Evolutionary conservation across 2,329 filamentous ascomycete genomes (phyloP), one percentile per base, ranked within the genome.

Genomic region (Fusarium sp.): DNA sequence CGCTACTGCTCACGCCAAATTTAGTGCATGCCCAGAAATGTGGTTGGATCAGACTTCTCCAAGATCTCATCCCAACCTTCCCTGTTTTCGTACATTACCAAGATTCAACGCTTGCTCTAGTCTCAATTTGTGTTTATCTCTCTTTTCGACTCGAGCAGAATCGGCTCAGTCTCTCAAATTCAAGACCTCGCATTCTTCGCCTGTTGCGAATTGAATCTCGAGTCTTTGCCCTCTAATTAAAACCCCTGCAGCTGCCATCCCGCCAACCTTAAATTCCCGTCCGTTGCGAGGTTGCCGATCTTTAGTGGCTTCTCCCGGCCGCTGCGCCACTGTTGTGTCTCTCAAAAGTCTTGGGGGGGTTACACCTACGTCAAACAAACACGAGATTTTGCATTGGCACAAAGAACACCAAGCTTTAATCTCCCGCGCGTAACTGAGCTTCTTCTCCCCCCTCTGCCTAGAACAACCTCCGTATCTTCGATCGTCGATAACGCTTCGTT

Each of bases 301-400:
- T 61, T 58, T 61, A 44, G 68, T 67, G 65, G 61, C 55, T 73
- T 63, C 33, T 72, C 33, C 57, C 24, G 31, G 41, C 35, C 55
- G 48, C 71, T 74, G 71, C 71, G 71, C 71, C 71, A 74, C 71
- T 61, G 54, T 62, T 66, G 50, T 57, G 60, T 70, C 64, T 66
- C 56, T 51, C 20, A 28, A 50, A 53, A 57, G 39, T 57, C 24
- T 36, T 48, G 24, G 57, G 59, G 57, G 53, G 70, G 66, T 73
- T 61, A 65, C 71, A 73, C 71, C 57, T 66, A 70, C 71, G 63
- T 69, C 68, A 74, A 73, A 47, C 47, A 61, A 69, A 73, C 68
- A 74, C 71, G 71, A 74, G 60, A 74, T 74, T 74, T 59, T 70
- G 57, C 53, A 74, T 72, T 74, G 57, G 68, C 68, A 74, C 68